phyloP scores from a whole-genome alignment of 257 asterid genomes.

The Perilla frutescens region DNA sequence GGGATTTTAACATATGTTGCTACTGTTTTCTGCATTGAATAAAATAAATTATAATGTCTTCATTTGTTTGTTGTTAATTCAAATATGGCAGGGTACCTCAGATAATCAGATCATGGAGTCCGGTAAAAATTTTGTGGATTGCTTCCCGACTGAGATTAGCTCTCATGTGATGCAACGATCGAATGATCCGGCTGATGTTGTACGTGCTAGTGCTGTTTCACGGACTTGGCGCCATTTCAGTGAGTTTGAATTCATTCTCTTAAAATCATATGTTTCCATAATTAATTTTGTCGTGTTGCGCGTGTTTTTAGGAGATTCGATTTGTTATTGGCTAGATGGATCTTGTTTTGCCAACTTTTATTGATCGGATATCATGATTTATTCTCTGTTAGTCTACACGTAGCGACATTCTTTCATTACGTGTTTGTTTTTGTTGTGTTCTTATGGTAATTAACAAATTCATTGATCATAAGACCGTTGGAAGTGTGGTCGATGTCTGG shows the following conservation, averaged over 20 bases:
- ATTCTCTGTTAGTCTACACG: neutral
- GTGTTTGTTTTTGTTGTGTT: neutral
- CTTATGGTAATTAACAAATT: neutral
- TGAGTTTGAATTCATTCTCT: constrained; percentile 17
- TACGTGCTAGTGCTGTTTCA: constrained; percentile 46
- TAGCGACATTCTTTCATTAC: neutral
- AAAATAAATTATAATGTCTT: too few species aligned
- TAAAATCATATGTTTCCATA: neutral
- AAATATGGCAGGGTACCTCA: constrained; percentile 17
- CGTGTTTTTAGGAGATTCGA: neutral
- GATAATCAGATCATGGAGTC: constrained; percentile 18
- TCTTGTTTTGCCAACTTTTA: neutral
- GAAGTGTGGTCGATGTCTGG: neutral
- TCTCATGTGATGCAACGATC: constrained; percentile 37
- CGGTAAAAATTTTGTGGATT: constrained; percentile 37
- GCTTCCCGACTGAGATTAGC: constrained; percentile 32
- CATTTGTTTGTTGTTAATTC: neutral
- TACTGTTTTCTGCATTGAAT: too few species aligned
- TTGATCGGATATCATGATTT: neutral
- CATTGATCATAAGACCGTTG: neutral
- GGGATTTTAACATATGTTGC: too few species aligned
- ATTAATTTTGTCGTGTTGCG: neutral
- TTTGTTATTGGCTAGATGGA: neutral
- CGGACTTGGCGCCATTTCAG: constrained; percentile 43
- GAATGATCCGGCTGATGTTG: constrained; percentile 49